These are phyloP conservation scores for Xylariaceae sp. DNA, from an alignment of 2,329 filamentous ascomycete genomes.

Conservation along the genomic window DNA sequence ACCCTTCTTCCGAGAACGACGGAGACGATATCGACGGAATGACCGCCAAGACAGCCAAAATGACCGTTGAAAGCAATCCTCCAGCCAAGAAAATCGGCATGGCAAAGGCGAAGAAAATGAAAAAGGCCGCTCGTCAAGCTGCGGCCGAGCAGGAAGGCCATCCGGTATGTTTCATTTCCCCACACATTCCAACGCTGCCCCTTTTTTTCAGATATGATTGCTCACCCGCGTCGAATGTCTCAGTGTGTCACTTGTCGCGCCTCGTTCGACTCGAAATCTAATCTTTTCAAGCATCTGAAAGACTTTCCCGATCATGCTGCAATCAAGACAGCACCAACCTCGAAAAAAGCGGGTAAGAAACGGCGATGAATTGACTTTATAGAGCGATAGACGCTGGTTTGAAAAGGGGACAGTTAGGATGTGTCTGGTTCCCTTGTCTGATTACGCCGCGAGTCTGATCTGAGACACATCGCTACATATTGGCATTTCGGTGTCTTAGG, in stretches of 20 bases:
- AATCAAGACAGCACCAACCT: conserved; percentile 30
- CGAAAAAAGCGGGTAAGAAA: conserved; percentile 33
- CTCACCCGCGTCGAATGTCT: conserved; percentile 17
- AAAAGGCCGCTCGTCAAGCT: conserved; percentile 40
- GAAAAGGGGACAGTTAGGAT: neutral
- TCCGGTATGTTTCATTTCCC: conserved; percentile 31
- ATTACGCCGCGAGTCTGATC: too few species aligned
- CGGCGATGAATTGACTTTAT: conserved; percentile 29
- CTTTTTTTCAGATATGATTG: neutral
- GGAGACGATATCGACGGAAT: conserved; percentile 12
- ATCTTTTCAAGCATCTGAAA: conserved; percentile 68
- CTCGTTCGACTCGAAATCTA: conserved; percentile 57
- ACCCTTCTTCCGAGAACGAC: conserved; percentile 14
- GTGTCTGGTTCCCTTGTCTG: too few species aligned
- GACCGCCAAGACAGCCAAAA: conserved; percentile 20
- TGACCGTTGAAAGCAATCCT: conserved; percentile 26
- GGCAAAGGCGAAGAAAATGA: conserved; percentile 47
- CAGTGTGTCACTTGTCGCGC: conserved; percentile 45
- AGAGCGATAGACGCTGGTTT: neutral
- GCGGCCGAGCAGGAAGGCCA: conserved; percentile 32
- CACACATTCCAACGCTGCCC: neutral
- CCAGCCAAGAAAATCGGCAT: conserved; percentile 43
- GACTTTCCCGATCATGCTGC: conserved; percentile 58
- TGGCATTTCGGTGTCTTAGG: too few species aligned
- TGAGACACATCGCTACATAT: too few species aligned